Percentiles rank a stretch among this genome's conserved stretches.
phyloP scores from a whole-genome alignment of 2,329 filamentous ascomycete species.

The Ophiosphaerella korrae region DNA sequence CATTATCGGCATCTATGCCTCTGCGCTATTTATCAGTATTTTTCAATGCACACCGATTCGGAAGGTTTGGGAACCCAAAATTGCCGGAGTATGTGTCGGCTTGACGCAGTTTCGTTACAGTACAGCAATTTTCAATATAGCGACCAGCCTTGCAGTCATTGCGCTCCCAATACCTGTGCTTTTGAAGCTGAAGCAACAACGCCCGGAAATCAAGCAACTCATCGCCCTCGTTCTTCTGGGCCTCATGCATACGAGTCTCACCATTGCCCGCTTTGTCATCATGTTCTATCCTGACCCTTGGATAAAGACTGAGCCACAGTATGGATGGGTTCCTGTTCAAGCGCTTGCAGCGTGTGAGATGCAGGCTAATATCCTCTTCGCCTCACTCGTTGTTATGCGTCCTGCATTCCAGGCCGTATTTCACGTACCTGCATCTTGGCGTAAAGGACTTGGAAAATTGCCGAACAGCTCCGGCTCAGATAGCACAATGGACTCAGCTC shows the following conservation, averaged over 20 bases:
- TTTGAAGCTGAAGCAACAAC: constrained; percentile 1
- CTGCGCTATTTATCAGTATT: neutral
- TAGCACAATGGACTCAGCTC: neutral
- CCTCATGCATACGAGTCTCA: constrained; percentile 1
- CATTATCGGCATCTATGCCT: neutral
- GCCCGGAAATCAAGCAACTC: constrained; percentile 3
- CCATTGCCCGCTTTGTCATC: constrained; percentile 3
- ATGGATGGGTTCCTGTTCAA: constrained; percentile 1
- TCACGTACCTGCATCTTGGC: too few relatives aligned
- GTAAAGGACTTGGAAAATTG: neutral
- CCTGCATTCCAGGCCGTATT: constrained; percentile 3
- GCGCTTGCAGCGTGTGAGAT: constrained; percentile 2
- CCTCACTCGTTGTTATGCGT: constrained; percentile 4
- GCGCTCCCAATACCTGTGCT: constrained; percentile 1
- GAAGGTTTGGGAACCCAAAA: constrained; percentile 1
- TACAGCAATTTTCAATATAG: neutral
- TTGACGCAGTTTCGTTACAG: constrained; percentile 2
- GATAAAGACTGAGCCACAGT: constrained; percentile 1
- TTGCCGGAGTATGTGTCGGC: neutral
- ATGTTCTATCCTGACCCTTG: constrained; percentile 4
- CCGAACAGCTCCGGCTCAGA: neutral
- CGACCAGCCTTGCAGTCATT: neutral
- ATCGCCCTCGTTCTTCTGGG: constrained; percentile 1
- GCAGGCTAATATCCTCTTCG: constrained; percentile 4
- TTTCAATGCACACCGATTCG: neutral